Conservation (phyloP, 2,329 filamentous ascomycete genomes). For the Penicillium sp. region DNA sequence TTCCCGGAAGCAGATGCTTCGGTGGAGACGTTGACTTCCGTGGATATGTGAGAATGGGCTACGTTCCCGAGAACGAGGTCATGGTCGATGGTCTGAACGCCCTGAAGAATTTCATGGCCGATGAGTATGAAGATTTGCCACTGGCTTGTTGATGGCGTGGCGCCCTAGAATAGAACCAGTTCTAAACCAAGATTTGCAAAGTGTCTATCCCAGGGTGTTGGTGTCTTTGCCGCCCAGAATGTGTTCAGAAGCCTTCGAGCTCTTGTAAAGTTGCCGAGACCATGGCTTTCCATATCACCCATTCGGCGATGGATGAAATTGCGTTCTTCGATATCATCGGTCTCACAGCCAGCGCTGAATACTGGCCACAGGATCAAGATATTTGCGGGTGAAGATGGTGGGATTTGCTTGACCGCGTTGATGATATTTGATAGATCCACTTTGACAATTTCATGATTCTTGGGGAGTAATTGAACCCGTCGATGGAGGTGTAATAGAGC, state of each 20-base stretch:
- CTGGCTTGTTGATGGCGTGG: not conserved
- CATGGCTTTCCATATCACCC: constrained; percentile 28
- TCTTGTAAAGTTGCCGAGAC: constrained; percentile 33
- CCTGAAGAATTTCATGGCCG: constrained; percentile 54
- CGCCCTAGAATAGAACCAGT: constrained; percentile 26
- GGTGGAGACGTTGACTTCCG: constrained; percentile 64
- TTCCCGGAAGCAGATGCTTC: constrained; percentile 73
- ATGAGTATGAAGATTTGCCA: constrained; percentile 49
- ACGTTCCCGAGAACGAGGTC: constrained; percentile 67
- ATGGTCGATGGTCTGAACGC: constrained; percentile 64
- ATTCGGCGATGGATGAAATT: constrained; percentile 25
- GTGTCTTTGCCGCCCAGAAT: constrained; percentile 25
- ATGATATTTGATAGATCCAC: constrained; percentile 22
- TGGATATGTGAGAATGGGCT: constrained; percentile 75
- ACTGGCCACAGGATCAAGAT: constrained; percentile 34
- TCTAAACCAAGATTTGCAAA: constrained; percentile 22
- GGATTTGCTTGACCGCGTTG: constrained; percentile 18
- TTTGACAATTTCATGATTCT: constrained; percentile 19
- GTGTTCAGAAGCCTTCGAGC: constrained; percentile 18
- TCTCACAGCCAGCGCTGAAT: constrained; percentile 36
- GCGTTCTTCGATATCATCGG: constrained; percentile 16
- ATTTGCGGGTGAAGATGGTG: constrained; percentile 26
- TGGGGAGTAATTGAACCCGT: constrained; percentile 23
- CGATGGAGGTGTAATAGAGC: constrained; percentile 32
- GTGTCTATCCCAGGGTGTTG: constrained; percentile 24